Evolutionary conservation across 2,329 filamentous ascomycete species (phyloP).

Genomic region (Zymoseptoria passerinii): DNA sequence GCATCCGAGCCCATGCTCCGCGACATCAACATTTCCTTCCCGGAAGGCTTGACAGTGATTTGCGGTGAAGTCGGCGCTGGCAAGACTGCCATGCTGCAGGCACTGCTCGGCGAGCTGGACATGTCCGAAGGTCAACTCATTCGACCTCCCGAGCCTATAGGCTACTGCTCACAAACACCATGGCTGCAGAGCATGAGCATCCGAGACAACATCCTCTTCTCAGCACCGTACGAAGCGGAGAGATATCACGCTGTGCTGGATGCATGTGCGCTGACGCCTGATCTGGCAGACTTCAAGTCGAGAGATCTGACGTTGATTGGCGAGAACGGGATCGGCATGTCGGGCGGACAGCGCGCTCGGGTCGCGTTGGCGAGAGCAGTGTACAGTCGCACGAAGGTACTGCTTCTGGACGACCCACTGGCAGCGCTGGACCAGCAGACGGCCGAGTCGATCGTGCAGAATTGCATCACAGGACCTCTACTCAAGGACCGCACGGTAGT

Average conservation of each 20-base stretch:
- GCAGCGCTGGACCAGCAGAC: conserved; percentile 51
- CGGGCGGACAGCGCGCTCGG: conserved; percentile 41
- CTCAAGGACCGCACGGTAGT: conserved; percentile 47
- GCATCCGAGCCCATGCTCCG: conserved; percentile 48
- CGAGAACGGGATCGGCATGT: conserved; percentile 40
- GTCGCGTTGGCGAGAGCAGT: conserved; percentile 42
- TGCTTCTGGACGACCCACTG: conserved; percentile 42
- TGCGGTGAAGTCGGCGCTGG: conserved; percentile 57
- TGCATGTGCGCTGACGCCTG: conserved; percentile 53
- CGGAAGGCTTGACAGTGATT: conserved; percentile 50
- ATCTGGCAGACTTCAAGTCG: conserved; percentile 55
- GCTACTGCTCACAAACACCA: conserved; percentile 57
- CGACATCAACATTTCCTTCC: conserved; percentile 47
- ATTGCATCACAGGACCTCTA: conserved; percentile 48
- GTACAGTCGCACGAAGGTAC: conserved; percentile 38
- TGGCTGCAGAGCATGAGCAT: conserved; percentile 65
- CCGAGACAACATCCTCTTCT: conserved; percentile 60
- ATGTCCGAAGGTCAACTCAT: conserved; percentile 43
- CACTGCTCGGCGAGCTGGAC: conserved; percentile 52
- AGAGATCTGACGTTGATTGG: conserved; percentile 50
- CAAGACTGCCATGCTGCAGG: conserved; percentile 54
- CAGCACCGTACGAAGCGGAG: conserved; percentile 57
- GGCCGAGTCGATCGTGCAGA: conserved; percentile 51
- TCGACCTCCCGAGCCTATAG: conserved; percentile 49
- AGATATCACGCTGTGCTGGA: conserved; percentile 62